Conservation (phyloP, 495 filamentous ascomycete genomes). For the Wilcoxina mikolae region DNA sequence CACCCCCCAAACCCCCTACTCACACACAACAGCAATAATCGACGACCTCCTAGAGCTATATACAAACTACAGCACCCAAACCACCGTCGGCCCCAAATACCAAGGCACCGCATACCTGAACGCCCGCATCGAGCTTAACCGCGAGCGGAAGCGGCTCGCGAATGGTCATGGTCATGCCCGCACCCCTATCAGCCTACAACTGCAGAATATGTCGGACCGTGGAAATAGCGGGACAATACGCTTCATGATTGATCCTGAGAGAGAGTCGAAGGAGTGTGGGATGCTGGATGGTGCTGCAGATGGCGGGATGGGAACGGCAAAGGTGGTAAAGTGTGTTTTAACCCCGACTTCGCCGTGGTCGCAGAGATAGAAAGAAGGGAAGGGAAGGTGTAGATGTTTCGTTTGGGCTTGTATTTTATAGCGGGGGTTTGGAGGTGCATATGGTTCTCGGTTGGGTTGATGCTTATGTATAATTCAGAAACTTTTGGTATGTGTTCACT, state of each 20-base stretch:
- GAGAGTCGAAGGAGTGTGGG: slow-evolving; percentile 55
- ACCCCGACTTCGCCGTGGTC: neutral
- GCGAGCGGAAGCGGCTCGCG: slow-evolving; percentile 39
- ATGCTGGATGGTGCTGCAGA: slow-evolving; percentile 36
- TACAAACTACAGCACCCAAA: slow-evolving; percentile 56
- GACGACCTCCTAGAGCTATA: slow-evolving; percentile 25
- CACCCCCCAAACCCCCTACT: neutral
- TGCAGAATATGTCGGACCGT: slow-evolving; percentile 33
- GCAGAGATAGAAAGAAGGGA: neutral
- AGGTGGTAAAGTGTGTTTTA: neutral
- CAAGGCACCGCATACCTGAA: slow-evolving; percentile 62
- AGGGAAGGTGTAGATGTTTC: too few relatives aligned
- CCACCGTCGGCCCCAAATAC: slow-evolving; percentile 55
- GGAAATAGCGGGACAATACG: slow-evolving; percentile 64
- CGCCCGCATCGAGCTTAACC: slow-evolving; percentile 73
- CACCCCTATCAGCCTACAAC: slow-evolving; percentile 25
- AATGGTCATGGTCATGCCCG: slow-evolving; percentile 32
- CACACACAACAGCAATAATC: slow-evolving; percentile 16
- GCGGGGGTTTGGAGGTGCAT: too few relatives aligned
- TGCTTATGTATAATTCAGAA: too few relatives aligned
- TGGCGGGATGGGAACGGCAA: slow-evolving; percentile 2
- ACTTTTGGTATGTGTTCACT: too few relatives aligned
- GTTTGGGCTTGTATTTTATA: too few relatives aligned
- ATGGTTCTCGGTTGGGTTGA: too few relatives aligned
- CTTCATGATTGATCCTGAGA: slow-evolving; percentile 74